Evolutionary conservation across 139 green algal genomes (phyloP), one percentile per base, ranked within the genome.

Genomic region (Haematococcus lacustris): DNA sequence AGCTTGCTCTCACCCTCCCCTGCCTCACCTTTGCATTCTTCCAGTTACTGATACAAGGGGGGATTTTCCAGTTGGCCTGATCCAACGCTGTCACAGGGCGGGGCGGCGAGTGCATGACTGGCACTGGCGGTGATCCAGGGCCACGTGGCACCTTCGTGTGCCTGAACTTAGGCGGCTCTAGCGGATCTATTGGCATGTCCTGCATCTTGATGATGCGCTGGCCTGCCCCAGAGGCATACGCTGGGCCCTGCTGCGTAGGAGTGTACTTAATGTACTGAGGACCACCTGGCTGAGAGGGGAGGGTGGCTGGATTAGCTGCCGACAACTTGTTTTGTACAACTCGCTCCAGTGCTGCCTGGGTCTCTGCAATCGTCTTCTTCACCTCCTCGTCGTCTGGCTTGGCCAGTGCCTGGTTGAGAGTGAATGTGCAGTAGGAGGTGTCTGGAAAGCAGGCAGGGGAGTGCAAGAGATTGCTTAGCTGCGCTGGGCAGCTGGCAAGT

Each of bases 1-100:
- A n/a, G n/a, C n/a, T n/a, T n/a, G n/a, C n/a, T n/a, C n/a, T n/a
- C n/a, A n/a, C n/a, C n/a, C n/a, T n/a, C n/a, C n/a, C n/a, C n/a
- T n/a, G n/a, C n/a, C 78, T 1, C 68, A 88, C 80, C 83, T 97
- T 96, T 64, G 86, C 76, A 79, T 98, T 98, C 82, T 97, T 97
- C 93, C 95, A 99, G 84, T 98, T 98, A 47, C 85, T 94, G 68
- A 99, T 93, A 81, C 90, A 97, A 47, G 95, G 93, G 9, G 95
- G 95, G 70, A 99, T 98, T 85, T 98, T 98, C 95, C 96, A 99
- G 78, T 98, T 91, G 67, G 90, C 72, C 78, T 97, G 91, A 70
- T 98, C 94, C 85, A 94, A 80, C 2, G 84, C 82, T 0, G 88
- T 98, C 38, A 97, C 76, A 23, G 87, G 74, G 21, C 92, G 86